Evolutionary conservation across 441 rosid genomes (phyloP), one percentile per base, ranked within the genome.

Genomic region (Gossypium lobatum): DNA sequence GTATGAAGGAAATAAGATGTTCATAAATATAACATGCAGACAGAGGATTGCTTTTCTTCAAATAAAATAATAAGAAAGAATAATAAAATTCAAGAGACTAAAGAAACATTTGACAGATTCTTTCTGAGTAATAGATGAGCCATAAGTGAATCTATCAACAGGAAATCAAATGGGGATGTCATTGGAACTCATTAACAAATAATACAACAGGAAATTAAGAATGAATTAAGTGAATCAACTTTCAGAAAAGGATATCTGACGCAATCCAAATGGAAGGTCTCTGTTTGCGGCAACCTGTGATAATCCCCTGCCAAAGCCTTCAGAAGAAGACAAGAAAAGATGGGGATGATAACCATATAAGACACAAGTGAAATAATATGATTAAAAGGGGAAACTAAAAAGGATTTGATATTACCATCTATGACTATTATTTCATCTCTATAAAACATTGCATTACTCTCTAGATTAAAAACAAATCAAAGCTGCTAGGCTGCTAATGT

Each of bases 241-340:
- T 16, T 64, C 73, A 26, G 52, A 52, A 81, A 83, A 91, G 98
- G 98, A 93, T 95, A 95, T 93, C 85, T 95, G 99, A 28, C 97
- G 93, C 85, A 95, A 76, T 77, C 96, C 98, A 53, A 85, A 75
- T 0, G 95, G 83, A 67, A 93, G 83, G 70, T 87, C 93, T 84
- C 81, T 85, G 81, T 89, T 88, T 25, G 93, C 93, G 73, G 96
- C 87, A 80, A 93, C 89, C 80, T 84, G 90, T 59, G 95, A 85
- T 39, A 95, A 86, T 74, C 91, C 97, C 54, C 72, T 83, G 57
- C 98, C 98, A 84, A 95, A 93, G 71, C 98, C 99, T 95, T 79
- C 62, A 85, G 62, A 50, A 72, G 18, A 17, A 54, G 25, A 64
- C 16, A 73, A 63, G 53, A 18, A 2, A 37, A 50, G 18, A 50